Evolutionary conservation across 1,284 basidiomycete genomes (phyloP).

Genomic region (Tylopilus sp.): DNA sequence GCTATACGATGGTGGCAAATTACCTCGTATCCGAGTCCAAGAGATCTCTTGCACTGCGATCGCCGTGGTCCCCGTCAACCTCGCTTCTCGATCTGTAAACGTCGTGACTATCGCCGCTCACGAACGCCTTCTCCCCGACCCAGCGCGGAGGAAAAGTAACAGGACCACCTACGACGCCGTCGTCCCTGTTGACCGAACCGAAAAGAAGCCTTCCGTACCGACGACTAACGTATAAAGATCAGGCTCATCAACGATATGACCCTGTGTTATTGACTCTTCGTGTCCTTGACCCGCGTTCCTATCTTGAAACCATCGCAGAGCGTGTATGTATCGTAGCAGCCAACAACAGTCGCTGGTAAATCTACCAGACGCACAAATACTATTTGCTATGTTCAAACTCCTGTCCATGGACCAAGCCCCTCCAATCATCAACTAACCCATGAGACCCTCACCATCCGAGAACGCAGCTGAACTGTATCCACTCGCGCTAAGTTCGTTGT

Average conservation of each 20-base stretch:
- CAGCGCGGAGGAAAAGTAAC: background rate
- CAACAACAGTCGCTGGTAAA: background rate
- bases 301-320: conserved; percentile 10
- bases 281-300: background rate
- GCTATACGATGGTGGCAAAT: background rate
- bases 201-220: background rate
- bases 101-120: background rate
- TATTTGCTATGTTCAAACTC: conserved; percentile 6
- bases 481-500: conserved; percentile 50
- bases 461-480: conserved; percentile 34
- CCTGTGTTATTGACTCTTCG: background rate
- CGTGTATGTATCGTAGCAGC: conserved; percentile 16
- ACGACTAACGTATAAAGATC: background rate
- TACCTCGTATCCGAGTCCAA: background rate
- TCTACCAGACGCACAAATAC: background rate
- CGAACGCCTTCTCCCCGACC: background rate
- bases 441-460: conserved; percentile 34
- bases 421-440: conserved; percentile 19
- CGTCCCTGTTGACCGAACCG: too few relatives aligned
- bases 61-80: conserved; percentile 2
- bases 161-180: too few relatives aligned
- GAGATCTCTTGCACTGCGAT: background rate
- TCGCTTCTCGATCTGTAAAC: background rate
- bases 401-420: background rate
- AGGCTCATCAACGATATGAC: background rate